Evolutionary conservation across 495 filamentous ascomycete genomes (phyloP).

Genomic region (Neurospora sp.): DNA sequence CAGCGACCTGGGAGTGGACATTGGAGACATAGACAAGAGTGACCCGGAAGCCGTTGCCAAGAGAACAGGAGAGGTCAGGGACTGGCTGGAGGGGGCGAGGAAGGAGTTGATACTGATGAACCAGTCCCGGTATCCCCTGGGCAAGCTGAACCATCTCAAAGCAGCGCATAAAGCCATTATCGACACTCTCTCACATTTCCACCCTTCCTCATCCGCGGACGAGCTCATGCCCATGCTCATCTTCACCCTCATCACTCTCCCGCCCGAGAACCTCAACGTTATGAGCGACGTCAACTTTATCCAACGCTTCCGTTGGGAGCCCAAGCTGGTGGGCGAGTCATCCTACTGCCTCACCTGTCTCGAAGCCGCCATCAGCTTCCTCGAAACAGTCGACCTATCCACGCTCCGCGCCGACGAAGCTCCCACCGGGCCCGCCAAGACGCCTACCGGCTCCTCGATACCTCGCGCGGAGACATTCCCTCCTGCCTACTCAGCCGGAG

Average conservation of each 20-base stretch:
- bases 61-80: conserved; percentile 60
- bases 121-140: conserved; percentile 73
- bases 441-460: conserved; percentile 39
- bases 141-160: conserved; percentile 84
- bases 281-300: conserved; percentile 93
- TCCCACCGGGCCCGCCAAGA: conserved; percentile 50
- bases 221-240: conserved; percentile 96
- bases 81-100: conserved; percentile 62
- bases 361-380: conserved; percentile 87
- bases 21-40: conserved; percentile 37
- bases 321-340: conserved; percentile 81
- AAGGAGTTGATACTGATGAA: conserved; percentile 74
- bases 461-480: conserved; percentile 44
- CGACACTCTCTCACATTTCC: conserved; percentile 64
- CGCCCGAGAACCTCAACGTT: conserved; percentile 74
- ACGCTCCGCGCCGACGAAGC: conserved; percentile 78
- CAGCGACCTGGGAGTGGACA: conserved; percentile 74
- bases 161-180: conserved; percentile 89
- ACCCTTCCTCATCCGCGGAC: conserved; percentile 89
- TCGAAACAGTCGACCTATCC: conserved; percentile 95
- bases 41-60: conserved; percentile 42
- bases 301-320: conserved; percentile 80
- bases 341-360: conserved; percentile 96
- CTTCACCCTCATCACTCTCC: conserved; percentile 84
- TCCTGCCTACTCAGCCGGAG: conserved; percentile 36